A percentile compares a stretch with the other conserved stretches of the same genome.
phyloP scores from a whole-genome alignment of 108 stramenopile genomes.

The Aurantiochytrium sp. region DNA sequence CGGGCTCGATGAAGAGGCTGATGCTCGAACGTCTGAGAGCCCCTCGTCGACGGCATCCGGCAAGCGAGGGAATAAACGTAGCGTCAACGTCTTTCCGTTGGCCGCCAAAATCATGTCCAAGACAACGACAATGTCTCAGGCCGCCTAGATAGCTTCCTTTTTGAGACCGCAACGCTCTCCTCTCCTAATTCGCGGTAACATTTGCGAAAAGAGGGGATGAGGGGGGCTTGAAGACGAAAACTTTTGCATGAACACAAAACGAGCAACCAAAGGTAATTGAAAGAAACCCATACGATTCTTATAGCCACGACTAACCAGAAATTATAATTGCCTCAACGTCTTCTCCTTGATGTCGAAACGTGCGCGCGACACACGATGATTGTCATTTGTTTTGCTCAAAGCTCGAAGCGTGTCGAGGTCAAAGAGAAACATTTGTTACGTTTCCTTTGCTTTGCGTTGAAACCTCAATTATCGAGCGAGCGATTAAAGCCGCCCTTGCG shows the following conservation, averaged over 20 bases:
- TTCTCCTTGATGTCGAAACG: too few species aligned
- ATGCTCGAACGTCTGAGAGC: too few species aligned
- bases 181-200: too few species aligned
- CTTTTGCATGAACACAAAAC: too few species aligned
- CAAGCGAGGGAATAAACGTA: background rate
- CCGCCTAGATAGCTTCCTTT: background rate
- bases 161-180: too few species aligned
- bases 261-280: too few species aligned
- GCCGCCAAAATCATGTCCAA: background rate
- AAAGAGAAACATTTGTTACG: constrained; percentile 36
- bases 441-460: background rate
- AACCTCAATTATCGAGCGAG: constrained; percentile 57
- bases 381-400: background rate
- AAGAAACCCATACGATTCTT: too few species aligned
- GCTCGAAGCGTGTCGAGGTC: background rate
- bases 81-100: background rate
- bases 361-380: too few species aligned
- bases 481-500: constrained; percentile 84
- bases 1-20: background rate
- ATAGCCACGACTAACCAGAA: too few species aligned
- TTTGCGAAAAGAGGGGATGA: too few species aligned
- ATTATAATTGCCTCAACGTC: too few species aligned
- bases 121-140: background rate
- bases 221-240: too few species aligned
- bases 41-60: background rate